Base-by-base conservation (phyloP, 2,329 filamentous ascomycete species). In the Neodidymelliopsis sp. region DNA sequence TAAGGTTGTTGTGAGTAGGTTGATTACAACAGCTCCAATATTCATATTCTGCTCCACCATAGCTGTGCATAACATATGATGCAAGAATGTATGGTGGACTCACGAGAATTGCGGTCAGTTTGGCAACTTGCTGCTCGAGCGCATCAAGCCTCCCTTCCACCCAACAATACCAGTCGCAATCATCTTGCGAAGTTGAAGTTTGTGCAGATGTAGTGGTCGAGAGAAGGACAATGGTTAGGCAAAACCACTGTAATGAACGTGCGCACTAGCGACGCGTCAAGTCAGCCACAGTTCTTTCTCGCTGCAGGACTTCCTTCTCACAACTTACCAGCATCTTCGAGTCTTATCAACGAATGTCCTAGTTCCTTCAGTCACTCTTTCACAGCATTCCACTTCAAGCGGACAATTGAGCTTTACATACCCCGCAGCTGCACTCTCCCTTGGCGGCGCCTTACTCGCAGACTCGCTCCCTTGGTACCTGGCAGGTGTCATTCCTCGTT, bases 251-350 rank as follows among this genome's bases (percentile, higher is more conserved):
- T 39, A 45, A 36, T 55, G 48, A 31, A 23, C 15, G 24, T 42
- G 40, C 41, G 34, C 45, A 27, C 53, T 56, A 46, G 30, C 12
- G 19, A 47, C 24, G 36, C 28, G 13, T 13, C 18, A 13, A 19
- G 33, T 56, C 40, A 56, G 53, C 37, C 13, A 35, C n/a, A 8
- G n/a, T 20, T 13, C 22, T 27, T 54, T 15, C 20, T 30, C 40
- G 27, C 30, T 24, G 10, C 22, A 15, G 31, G 12, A 4, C 10
- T 30, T 4, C 30, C 2, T 6, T 9, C 12, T 19, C 22, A n/a
- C n/a, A 2, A 54, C 53, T 47, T 36, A 53, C 53, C 49, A 53
- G 41, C 53, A 56, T 56, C 25, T 38, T 56, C 19, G 13, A 13
- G 4, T 18, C 29, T 34, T 30, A 27, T 35, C 15, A 53, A 31